Evolutionary conservation across 2,329 filamentous ascomycete species (phyloP).

Genomic region (Colletotrichum magnum): DNA sequence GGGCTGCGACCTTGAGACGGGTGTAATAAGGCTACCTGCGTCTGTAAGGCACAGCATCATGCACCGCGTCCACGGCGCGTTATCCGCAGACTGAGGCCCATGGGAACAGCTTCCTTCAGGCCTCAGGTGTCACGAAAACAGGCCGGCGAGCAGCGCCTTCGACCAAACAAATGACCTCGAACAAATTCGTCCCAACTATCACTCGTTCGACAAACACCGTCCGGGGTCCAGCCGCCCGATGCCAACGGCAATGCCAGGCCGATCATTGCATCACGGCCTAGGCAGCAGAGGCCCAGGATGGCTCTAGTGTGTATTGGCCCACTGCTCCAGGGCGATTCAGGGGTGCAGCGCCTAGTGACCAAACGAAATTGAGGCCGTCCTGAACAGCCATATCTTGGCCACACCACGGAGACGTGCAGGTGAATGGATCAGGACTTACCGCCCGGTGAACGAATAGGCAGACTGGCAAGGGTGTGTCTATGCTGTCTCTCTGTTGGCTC

Average conservation of each 20-base stretch:
- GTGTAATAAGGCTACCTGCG: no score
- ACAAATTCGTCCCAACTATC: background rate
- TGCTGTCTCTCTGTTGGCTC: no score
- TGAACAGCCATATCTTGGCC: background rate
- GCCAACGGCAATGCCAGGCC: constrained; percentile 4
- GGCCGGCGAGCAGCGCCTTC: no score
- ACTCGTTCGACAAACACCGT: background rate
- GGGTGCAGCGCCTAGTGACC: background rate
- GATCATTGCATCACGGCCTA: constrained; percentile 24
- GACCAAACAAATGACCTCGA: background rate
- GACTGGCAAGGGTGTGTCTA: no score
- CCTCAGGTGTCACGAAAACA: no score
- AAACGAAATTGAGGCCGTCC: background rate
- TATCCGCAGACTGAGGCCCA: background rate
- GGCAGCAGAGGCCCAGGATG: background rate
- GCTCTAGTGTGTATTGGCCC: background rate
- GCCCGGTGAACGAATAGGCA: no score
- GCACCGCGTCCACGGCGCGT: background rate
- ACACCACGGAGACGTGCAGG: no score
- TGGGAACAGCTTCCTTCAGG: no score
- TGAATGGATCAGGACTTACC: no score
- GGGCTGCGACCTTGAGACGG: no score
- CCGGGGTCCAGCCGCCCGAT: no score
- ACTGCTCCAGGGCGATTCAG: background rate
- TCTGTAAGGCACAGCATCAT: background rate